Base-by-base conservation (phyloP, 345 rosid species). In the Odontarrhena argentea region DNA sequence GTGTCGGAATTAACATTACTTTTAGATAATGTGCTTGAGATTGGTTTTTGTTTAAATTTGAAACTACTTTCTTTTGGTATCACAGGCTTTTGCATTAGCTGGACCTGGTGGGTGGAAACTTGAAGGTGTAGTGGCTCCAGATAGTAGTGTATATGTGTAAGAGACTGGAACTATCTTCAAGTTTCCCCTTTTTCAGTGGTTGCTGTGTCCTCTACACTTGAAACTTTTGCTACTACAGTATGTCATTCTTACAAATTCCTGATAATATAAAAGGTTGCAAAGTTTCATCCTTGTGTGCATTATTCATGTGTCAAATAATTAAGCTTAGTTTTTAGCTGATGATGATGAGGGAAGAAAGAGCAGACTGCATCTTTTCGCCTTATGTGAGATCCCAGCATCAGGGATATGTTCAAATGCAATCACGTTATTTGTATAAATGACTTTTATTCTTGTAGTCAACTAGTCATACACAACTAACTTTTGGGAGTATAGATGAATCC, bases 21-120 rank as follows among this genome's bases (percentile, higher is more conserved):
- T 24, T 28, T 38, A 32, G 10, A 34, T 56, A 13, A 30, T 32
- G 9, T 25, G 9, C 36, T 1, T 53, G 3, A 28, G 51, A 0
- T 49, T 1, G 8, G 35, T 41, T 59, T 37, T 10, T 47, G 37
- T 9, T 15, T 32, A 38, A 55, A 55, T 53, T 47, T 36, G 41
- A 38, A 62, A 43, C 75, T 72, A 15, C 5, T 55, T 18, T 67
- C 15, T 51, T 46, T 64, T 77, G 38, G 63, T 45, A 35, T 70
- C 65, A 46, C 86, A 94, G 99, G 96, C 99, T 68, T 88, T 94
- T 73, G 69, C 84, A 0, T 25, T 73, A 32, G 92, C 99, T 26
- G 97, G 97, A 63, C 83, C 81, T 55, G 97, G 99, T 1, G 97
- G 99, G 51, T 91, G 99, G 97, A 85, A 85, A 77, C 96, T 94